phyloP scores from a whole-genome alignment of 1,284 basidiomycete species.

The Coriolopsis trogii region DNA sequence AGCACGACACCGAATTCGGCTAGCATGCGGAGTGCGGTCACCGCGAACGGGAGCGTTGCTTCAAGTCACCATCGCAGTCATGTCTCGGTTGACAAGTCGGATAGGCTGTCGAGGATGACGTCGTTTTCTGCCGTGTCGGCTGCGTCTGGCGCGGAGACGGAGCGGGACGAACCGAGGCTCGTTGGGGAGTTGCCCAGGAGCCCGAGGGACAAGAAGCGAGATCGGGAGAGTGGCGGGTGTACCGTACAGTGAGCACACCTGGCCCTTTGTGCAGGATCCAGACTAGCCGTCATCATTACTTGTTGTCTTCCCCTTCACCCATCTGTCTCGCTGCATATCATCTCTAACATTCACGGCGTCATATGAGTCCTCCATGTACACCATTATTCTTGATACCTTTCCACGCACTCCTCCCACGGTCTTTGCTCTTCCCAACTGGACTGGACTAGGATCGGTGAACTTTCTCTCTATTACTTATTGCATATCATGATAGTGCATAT shows the following conservation, averaged over 20 bases:
- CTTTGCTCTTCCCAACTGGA: constrained; percentile 22
- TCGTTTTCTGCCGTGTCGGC: constrained; percentile 34
- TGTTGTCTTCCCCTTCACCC: neutral
- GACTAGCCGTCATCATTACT: neutral
- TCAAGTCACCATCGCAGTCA: constrained; percentile 28
- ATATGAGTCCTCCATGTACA: constrained; percentile 24
- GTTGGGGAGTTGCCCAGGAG: constrained; percentile 22
- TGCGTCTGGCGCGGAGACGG: constrained; percentile 26
- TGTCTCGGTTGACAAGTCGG: constrained; percentile 23
- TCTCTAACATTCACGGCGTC: constrained; percentile 23
- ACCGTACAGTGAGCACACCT: constrained; percentile 24
- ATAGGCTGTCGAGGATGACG: constrained; percentile 34
- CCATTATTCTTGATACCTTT: constrained; percentile 23
- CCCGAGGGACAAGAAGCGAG: constrained; percentile 25
- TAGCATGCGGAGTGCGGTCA: constrained; percentile 41
- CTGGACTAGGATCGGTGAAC: constrained; percentile 13
- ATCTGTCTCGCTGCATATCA: constrained; percentile 10
- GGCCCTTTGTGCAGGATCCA: neutral
- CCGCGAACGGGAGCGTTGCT: constrained; percentile 34
- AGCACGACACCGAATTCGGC: constrained; percentile 35
- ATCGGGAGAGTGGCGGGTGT: constrained; percentile 26
- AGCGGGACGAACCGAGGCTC: constrained; percentile 26
- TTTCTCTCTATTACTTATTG: constrained; percentile 23
- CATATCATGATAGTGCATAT: constrained; percentile 24
- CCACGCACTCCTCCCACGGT: constrained; percentile 13